Evolutionary conservation across 2,329 filamentous ascomycete genomes (phyloP).

Genomic region (Penicillium sp.): DNA sequence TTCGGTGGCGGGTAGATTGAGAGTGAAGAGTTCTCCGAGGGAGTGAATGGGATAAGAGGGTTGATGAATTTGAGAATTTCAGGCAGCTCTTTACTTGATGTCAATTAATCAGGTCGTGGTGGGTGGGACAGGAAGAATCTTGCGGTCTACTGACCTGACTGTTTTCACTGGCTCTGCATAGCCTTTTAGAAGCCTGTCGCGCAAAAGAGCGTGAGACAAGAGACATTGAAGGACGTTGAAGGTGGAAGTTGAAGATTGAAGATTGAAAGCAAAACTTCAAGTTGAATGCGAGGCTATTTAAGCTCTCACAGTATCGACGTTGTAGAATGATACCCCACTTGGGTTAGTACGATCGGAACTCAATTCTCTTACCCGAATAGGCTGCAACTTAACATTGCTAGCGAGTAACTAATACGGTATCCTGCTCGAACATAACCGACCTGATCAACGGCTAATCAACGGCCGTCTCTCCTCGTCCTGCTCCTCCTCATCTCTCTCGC

Average conservation of each 20-base stretch:
- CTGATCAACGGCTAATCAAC: neutral
- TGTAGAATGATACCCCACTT: constrained; percentile 1
- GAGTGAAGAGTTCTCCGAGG: neutral
- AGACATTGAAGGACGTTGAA: neutral
- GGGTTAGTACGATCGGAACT: constrained; percentile 11
- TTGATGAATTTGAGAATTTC: neutral
- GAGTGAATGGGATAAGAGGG: neutral
- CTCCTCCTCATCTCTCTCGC: neutral
- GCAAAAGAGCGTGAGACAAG: neutral
- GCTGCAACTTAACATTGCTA: neutral
- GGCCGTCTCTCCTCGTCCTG: neutral
- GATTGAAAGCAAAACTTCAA: neutral
- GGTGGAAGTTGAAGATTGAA: neutral
- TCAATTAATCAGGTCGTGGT: neutral
- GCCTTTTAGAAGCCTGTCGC: neutral
- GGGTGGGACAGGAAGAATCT: neutral
- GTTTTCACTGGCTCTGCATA: neutral
- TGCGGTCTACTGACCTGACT: neutral
- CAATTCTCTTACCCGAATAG: constrained; percentile 5
- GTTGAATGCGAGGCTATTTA: neutral
- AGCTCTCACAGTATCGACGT: neutral
- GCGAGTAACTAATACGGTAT: neutral
- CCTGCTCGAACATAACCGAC: neutral
- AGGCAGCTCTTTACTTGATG: neutral
- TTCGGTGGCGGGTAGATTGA: neutral